Evolutionary conservation across 2,329 filamentous ascomycete species (phyloP).

Genomic region (Penicillium brevicompactum): DNA sequence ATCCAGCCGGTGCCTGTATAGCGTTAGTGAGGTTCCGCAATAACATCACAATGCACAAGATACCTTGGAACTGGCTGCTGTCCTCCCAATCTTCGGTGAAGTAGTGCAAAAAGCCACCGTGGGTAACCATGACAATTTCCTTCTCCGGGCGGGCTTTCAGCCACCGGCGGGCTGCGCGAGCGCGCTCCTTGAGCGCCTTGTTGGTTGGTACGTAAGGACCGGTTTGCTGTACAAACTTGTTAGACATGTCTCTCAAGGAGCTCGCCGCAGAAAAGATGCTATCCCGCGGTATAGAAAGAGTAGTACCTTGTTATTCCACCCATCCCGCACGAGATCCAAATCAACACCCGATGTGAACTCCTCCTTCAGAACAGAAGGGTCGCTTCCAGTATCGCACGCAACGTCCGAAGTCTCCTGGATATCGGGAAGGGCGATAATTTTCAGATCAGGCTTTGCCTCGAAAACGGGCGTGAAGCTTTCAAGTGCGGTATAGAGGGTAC

Average conservation of each 20-base stretch:
- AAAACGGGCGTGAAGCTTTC: conserved; percentile 65
- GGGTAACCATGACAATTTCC: conserved; percentile 75
- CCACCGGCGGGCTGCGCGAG: conserved; percentile 61
- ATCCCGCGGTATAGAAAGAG: not conserved
- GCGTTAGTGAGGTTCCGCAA: not conserved
- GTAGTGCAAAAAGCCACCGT: conserved; percentile 83
- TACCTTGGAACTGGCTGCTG: conserved; percentile 50
- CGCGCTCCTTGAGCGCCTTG: conserved; percentile 61
- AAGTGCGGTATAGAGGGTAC: conserved; percentile 78
- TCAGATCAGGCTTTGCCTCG: conserved; percentile 47
- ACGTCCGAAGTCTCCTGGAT: conserved; percentile 76
- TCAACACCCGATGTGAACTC: conserved; percentile 70
- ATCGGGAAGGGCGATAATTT: conserved; percentile 69
- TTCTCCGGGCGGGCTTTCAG: conserved; percentile 58
- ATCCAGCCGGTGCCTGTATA: conserved; percentile 68
- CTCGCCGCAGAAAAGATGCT: not conserved
- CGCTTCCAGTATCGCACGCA: conserved; percentile 75
- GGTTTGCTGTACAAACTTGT: conserved; percentile 1
- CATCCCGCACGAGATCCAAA: conserved; percentile 60
- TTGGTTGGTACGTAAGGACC: conserved; percentile 50
- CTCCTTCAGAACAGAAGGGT: conserved; percentile 54
- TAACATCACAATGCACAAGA: conserved; percentile 6
- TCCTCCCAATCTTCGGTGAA: conserved; percentile 80
- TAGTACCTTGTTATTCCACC: conserved; percentile 71
- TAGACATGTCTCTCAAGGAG: not conserved